phyloP scores from a whole-genome alignment of 768 basidiomycete genomes.

The Chalciporus chontae region DNA sequence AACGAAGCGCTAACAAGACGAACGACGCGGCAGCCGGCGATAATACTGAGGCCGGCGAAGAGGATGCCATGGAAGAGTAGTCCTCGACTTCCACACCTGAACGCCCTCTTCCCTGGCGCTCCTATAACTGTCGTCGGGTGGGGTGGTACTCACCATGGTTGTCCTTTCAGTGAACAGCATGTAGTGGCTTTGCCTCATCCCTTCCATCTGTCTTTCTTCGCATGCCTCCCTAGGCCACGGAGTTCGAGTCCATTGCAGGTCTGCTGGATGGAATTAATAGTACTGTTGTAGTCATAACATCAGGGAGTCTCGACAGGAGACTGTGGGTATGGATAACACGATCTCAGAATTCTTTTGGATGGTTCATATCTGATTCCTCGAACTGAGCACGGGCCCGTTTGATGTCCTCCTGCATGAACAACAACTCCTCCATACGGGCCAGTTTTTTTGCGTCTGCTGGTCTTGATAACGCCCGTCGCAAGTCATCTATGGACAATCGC shows the following conservation, averaged over 20 bases:
- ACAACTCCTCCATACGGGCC: constrained; percentile 85
- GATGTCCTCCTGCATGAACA: constrained; percentile 94
- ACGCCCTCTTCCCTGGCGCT: background rate
- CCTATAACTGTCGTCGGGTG: background rate
- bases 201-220: background rate
- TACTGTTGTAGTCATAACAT: constrained; percentile 2
- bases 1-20: constrained; percentile 19
- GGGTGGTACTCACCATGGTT: background rate
- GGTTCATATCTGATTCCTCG: constrained; percentile 49
- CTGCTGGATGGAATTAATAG: constrained; percentile 2
- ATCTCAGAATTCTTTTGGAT: constrained; percentile 44
- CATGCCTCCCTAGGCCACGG: background rate
- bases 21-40: constrained; percentile 26
- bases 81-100: background rate
- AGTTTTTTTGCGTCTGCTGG: constrained; percentile 92
- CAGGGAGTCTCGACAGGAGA: background rate
- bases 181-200: background rate
- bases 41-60: constrained; percentile 33
- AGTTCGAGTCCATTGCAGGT: background rate
- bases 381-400: constrained; percentile 84
- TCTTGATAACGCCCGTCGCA: constrained; percentile 73
- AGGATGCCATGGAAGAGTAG: constrained; percentile 69
- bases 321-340: background rate
- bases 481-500: constrained; percentile 82
- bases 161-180: background rate